Conservation (phyloP, 495 filamentous ascomycete species). For the Letharia columbiana region DNA sequence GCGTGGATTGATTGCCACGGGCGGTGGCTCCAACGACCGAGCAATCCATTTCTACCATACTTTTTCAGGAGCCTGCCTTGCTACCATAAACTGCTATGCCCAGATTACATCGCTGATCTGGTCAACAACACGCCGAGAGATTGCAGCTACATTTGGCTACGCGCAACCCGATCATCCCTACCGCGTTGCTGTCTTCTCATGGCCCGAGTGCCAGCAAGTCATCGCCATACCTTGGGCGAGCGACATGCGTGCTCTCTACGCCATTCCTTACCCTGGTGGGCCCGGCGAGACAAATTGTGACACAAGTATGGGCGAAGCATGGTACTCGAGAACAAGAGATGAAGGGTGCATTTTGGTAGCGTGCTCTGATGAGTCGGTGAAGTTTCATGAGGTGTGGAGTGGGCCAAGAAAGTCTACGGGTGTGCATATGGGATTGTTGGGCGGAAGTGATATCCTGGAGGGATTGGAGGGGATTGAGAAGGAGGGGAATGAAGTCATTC, state of each 20-base stretch:
- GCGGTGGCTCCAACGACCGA: slow-evolving; percentile 87
- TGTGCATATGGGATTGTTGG: slow-evolving; percentile 58
- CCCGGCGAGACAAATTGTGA: slow-evolving; percentile 17
- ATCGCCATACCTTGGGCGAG: slow-evolving; percentile 83
- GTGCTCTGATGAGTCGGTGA: slow-evolving; percentile 86
- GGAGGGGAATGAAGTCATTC: slow-evolving; percentile 44
- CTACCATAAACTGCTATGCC: slow-evolving; percentile 84
- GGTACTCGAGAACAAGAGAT: slow-evolving; percentile 52
- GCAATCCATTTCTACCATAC: slow-evolving; percentile 95
- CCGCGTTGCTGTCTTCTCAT: slow-evolving; percentile 88
- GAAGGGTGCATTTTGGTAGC: slow-evolving; percentile 94
- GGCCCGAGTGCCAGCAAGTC: slow-evolving; percentile 86
- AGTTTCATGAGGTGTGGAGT: slow-evolving; percentile 93
- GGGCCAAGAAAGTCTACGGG: slow-evolving; percentile 49
- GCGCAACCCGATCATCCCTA: slow-evolving; percentile 88
- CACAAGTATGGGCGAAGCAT: slow-evolving; percentile 43
- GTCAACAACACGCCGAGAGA: slow-evolving; percentile 77
- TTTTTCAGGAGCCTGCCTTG: slow-evolving; percentile 71
- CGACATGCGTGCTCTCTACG: slow-evolving; percentile 51
- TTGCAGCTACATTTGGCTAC: slow-evolving; percentile 90
- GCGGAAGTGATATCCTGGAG: slow-evolving; percentile 84
- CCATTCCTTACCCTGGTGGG: slow-evolving; percentile 38
- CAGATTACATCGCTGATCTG: slow-evolving; percentile 92
- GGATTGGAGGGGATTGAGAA: slow-evolving; percentile 76
- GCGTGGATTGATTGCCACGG: slow-evolving; percentile 76